Base-by-base conservation (phyloP, 1,284 basidiomycete species). In the Ustilago loliicola region DNA sequence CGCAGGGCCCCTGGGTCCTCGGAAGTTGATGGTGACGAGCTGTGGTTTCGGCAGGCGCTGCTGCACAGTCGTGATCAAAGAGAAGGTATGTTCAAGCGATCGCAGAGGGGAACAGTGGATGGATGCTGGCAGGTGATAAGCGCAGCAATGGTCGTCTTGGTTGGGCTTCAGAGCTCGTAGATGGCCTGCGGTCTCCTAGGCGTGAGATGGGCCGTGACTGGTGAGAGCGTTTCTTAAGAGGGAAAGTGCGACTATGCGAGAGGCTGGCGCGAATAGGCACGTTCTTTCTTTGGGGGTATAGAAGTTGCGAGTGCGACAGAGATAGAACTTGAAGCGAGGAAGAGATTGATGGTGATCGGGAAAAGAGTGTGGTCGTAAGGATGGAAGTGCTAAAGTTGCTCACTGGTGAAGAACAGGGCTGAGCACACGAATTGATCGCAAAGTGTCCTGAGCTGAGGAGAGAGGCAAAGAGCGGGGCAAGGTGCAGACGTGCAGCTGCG, bases 1-100 rank as follows among this genome's bases (percentile, higher is more conserved):
- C 73, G 63, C 64, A 65, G 58, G 62, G 73, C 73, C 73, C 73
- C 73, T 75, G 73, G 68, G 64, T 71, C 64, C 47, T 68, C 73
- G 68, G 15, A 51, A 32, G 66, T 64, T 45, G 53, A 58, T 36
- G 61, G 58, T 47, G 42, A 36, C 38, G 53, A n/a, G 52, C 48
- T 34, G 42, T 42, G 53, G 30, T 42, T 32, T 15, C 34, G 21
- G 71, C 71, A 73, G 71, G 50, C 71, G 57, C 17, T 68, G 71
- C 71, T 73, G 71, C 71, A 45, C 27, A 23, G 21, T 25, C 17
- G 59, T 15, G 19, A 25, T 25, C 34, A 15, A 25, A 7, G 36
- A 53, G 30, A 7, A 2, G 32, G 25, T 21, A 34, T 5, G 25
- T 4, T n/a, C 25, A n/a, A 52, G 29, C 10, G 27, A 52, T 4